phyloP scores from a whole-genome alignment of 179 eudicot species.

The Actinidia chinensis region DNA sequence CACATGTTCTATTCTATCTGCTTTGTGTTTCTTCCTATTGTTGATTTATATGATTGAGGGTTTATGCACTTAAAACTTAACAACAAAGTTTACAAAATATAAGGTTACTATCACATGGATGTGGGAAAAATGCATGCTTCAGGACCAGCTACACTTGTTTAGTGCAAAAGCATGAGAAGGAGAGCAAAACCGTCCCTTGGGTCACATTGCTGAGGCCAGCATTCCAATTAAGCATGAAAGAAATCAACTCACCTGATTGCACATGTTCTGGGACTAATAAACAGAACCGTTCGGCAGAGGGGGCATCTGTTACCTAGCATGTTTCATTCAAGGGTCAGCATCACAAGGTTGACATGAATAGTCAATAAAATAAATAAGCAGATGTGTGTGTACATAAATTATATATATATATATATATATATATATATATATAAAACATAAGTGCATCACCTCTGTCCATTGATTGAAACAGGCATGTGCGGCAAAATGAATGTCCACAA shows the following conservation, averaged over 20 bases:
- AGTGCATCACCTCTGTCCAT: conserved; percentile 83
- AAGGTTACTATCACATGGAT: background rate
- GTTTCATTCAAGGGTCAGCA: conserved; percentile 30
- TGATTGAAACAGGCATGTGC: conserved; percentile 93
- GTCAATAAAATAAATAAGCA: background rate
- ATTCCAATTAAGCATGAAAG: background rate
- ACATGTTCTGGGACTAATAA: conserved; percentile 83
- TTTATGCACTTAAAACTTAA: background rate
- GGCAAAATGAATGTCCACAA: conserved; percentile 98
- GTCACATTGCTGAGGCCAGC: conserved; percentile 1
- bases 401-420: too few relatives aligned
- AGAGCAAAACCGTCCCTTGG: background rate
- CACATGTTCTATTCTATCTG: background rate
- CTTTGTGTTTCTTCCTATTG: background rate
- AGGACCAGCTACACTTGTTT: background rate
- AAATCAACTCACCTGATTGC: conserved; percentile 65
- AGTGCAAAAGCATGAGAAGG: conserved; percentile 17
- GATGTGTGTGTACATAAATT: background rate
- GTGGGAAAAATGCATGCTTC: too few relatives aligned
- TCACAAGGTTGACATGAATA: background rate
- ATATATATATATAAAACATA: background rate
- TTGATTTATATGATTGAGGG: background rate
- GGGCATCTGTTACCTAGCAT: conserved; percentile 92
- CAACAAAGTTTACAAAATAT: background rate
- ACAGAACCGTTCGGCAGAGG: conserved; percentile 86